Base-by-base conservation (phyloP, 768 basidiomycete genomes). In the Phanerochaete sordida region DNA sequence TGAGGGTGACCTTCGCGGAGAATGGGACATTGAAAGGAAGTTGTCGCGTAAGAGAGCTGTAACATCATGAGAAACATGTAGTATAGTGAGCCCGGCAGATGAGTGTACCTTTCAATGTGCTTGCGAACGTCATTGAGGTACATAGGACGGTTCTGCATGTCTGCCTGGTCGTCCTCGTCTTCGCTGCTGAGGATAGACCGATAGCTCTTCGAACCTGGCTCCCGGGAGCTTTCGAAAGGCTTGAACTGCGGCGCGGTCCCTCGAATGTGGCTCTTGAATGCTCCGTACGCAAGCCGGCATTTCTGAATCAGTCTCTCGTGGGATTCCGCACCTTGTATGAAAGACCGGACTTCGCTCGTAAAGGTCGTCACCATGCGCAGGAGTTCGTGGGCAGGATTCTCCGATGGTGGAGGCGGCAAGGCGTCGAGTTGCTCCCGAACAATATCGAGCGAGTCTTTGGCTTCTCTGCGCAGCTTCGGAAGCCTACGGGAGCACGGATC, bases 21-120 rank as follows among this genome's bases (percentile, higher is more conserved):
- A 84, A 88, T 0, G 87, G 87, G 60, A 82, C 86, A 59, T 80
- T 79, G 8, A 80, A 84, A 0, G 87, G 87, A 0, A 90, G 76
- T 65, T 90, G 87, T 2, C 89, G 82, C 0, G 87, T 84, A 3
- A 85, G 77, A 2, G 88, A 82, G 15, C 89, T 90, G 56, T 8
- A 16, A 30, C 1, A n/a, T 19, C 13, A 21, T 49, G 23, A 12
- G 45, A 21, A 47, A 19, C 7, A 2, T n/a, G 15, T 28, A 35
- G 21, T 23, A 30, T 39, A 13, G 7, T 30, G 7, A 33, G 27
- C 12, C 9, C 12, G 24, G 26, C 23, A 13, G 37, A 60, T 12
- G 15, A 4, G 69, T 81, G 23, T 65, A 85, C 86, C 70, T 64
- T 43, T 77, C 65, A 0, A 81, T 82, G 6, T 69, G 68, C 13